A percentile compares a stretch with the other conserved stretches of the same genome.
These are phyloP conservation scores for Pyrenophora seminiperda DNA, from an alignment of 2,329 filamentous ascomycete species.

Conservation along the genomic window DNA sequence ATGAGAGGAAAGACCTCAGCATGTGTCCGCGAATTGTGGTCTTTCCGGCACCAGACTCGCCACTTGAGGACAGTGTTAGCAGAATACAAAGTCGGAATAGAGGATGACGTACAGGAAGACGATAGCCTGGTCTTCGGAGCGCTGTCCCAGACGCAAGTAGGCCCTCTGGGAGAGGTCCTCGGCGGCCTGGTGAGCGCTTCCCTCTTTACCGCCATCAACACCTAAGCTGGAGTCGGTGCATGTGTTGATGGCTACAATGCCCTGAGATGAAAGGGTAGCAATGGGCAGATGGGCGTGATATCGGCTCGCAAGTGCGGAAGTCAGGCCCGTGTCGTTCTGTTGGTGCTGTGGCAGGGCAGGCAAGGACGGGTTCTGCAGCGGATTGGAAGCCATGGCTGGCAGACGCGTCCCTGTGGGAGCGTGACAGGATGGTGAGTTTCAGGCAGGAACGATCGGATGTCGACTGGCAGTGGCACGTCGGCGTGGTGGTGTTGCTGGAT, in stretches of 20 bases:
- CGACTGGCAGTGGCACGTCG: constrained; percentile 13
- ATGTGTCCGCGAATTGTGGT: constrained; percentile 91
- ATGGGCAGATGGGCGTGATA: constrained; percentile 92
- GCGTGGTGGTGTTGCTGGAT: constrained; percentile 13
- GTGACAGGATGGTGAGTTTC: constrained; percentile 36
- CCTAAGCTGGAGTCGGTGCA: constrained; percentile 89
- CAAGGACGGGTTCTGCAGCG: constrained; percentile 73
- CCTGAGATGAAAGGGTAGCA: constrained; percentile 87
- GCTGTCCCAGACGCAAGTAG: constrained; percentile 81
- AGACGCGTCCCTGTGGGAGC: constrained; percentile 49
- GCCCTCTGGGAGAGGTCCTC: constrained; percentile 90
- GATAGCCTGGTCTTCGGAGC: constrained; percentile 90
- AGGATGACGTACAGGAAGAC: constrained; percentile 78
- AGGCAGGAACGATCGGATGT: constrained; percentile 20
- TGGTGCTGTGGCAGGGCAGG: constrained; percentile 84
- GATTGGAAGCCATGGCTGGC: constrained; percentile 64
- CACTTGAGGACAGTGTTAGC: constrained; percentile 58
- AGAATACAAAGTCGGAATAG: not conserved
- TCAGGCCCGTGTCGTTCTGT: constrained; percentile 78
- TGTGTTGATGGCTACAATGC: constrained; percentile 89
- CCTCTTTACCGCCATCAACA: constrained; percentile 86
- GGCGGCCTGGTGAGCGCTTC: constrained; percentile 88
- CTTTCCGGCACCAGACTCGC: constrained; percentile 95
- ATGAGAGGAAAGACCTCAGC: constrained; percentile 81
- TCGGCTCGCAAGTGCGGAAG: constrained; percentile 80